Conservation (phyloP, 2,329 filamentous ascomycete genomes). For the Calonectria leucothoes region DNA sequence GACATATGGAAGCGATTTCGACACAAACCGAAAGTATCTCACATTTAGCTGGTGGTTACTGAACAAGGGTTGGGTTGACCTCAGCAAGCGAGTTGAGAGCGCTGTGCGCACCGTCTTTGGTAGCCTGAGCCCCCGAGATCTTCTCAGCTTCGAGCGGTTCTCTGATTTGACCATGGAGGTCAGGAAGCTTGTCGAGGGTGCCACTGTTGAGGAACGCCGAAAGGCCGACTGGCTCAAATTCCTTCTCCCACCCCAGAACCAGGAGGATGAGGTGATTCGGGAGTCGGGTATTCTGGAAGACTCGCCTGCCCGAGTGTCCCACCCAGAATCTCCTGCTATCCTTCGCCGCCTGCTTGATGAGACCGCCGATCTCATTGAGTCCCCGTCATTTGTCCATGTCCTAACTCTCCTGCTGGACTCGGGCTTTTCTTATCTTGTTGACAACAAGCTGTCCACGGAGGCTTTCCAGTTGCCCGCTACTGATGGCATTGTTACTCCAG, state of each 20-base stretch:
- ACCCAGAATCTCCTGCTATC: slow-evolving; percentile 61
- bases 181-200: slow-evolving; percentile 84
- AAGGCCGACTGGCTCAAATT: slow-evolving; percentile 80
- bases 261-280: slow-evolving; percentile 85
- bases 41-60: slow-evolving; percentile 99
- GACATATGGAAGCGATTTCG: slow-evolving; percentile 91
- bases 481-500: slow-evolving; percentile 55
- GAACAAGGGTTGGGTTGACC: slow-evolving; percentile 86
- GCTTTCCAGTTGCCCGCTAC: slow-evolving; percentile 73
- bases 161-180: slow-evolving; percentile 86
- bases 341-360: slow-evolving; percentile 92
- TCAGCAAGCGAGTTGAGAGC: slow-evolving; percentile 84
- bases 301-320: slow-evolving; percentile 49
- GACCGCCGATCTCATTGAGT: slow-evolving; percentile 95
- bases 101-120: slow-evolving; percentile 93
- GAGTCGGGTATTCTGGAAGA: slow-evolving; percentile 83
- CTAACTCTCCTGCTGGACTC: slow-evolving; percentile 88
- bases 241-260: slow-evolving; percentile 81
- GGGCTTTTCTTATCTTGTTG: slow-evolving; percentile 85
- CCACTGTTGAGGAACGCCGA: slow-evolving; percentile 52
- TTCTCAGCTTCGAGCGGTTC: slow-evolving; percentile 84
- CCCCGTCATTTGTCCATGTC: slow-evolving; percentile 89
- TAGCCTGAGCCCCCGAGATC: slow-evolving; percentile 87
- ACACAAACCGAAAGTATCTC: slow-evolving; percentile 93
- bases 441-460: slow-evolving; percentile 82